Evolutionary conservation across 2,329 filamentous ascomycete genomes (phyloP).

Genomic region (Stachybotrys elegans): DNA sequence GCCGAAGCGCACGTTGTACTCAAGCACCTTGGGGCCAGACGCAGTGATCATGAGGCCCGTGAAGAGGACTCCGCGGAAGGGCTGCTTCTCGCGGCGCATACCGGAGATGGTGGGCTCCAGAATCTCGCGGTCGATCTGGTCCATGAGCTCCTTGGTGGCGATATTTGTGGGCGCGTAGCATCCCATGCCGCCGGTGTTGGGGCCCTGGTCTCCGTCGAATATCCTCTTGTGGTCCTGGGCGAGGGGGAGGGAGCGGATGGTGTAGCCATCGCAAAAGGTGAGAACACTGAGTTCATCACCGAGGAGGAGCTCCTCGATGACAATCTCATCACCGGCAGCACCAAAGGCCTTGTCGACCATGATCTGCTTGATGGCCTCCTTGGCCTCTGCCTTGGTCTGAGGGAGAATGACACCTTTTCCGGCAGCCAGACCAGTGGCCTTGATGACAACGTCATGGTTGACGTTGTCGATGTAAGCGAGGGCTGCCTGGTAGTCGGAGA

Average conservation of each 20-base stretch:
- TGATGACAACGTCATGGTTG: conserved; percentile 78
- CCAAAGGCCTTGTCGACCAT: conserved; percentile 90
- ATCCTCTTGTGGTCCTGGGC: conserved; percentile 97
- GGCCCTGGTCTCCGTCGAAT: conserved; percentile 81
- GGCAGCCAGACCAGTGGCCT: conserved; percentile 85
- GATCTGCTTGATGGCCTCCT: conserved; percentile 75
- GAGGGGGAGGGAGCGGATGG: conserved; percentile 76
- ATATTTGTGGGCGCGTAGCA: conserved; percentile 91
- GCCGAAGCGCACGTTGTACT: conserved; percentile 92
- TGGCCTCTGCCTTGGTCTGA: conserved; percentile 74
- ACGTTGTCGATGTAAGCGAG: conserved; percentile 68
- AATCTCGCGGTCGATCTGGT: conserved; percentile 72
- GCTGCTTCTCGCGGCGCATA: conserved; percentile 74
- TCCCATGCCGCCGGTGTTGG: conserved; percentile 97
- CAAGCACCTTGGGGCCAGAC: conserved; percentile 73
- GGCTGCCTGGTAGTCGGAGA: conserved; percentile 70
- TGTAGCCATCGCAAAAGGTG: conserved; percentile 85
- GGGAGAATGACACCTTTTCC: conserved; percentile 96
- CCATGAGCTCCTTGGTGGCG: conserved; percentile 68
- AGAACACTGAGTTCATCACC: conserved; percentile 91
- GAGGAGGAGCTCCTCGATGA: conserved; percentile 89
- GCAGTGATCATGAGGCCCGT: conserved; percentile 92
- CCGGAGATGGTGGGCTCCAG: conserved; percentile 87
- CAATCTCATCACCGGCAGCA: conserved; percentile 79
- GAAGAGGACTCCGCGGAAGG: conserved; percentile 72